phyloP scores from a whole-genome alignment of 768 basidiomycete genomes.

The Rubroboletus satanas region DNA sequence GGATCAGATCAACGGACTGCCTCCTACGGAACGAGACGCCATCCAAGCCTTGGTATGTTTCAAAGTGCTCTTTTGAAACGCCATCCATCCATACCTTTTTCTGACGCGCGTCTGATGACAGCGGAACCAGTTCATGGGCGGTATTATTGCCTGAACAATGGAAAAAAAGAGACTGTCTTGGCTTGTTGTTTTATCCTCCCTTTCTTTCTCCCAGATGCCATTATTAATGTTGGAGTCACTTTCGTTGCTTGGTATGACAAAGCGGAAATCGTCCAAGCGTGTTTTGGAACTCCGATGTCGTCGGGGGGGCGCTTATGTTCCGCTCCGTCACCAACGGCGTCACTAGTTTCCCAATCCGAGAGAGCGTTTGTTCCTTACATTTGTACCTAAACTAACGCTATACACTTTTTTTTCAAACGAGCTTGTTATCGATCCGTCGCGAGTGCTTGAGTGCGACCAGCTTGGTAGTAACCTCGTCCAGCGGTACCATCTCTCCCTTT shows the following conservation, averaged over 20 bases:
- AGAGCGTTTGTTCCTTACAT: not conserved
- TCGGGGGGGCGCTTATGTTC: too few species aligned
- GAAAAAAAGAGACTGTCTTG: not conserved
- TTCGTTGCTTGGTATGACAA: too few species aligned
- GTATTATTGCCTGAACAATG: slow-evolving; percentile 24
- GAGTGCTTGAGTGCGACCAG: slow-evolving; percentile 67
- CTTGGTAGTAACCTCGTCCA: slow-evolving; percentile 69
- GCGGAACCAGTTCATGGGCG: slow-evolving; percentile 36
- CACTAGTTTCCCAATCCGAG: not conserved
- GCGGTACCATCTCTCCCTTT: slow-evolving; percentile 66
- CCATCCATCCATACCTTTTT: not conserved
- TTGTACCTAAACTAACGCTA: slow-evolving; percentile 12
- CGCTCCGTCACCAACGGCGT: too few species aligned
- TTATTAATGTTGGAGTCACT: too few species aligned
- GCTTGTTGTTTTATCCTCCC: too few species aligned
- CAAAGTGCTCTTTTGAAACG: not conserved
- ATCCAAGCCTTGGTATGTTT: slow-evolving; percentile 73
- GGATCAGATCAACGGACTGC: slow-evolving; percentile 79
- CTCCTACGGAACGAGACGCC: slow-evolving; percentile 71
- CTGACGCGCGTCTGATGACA: slow-evolving; percentile 7
- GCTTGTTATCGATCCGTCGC: slow-evolving; percentile 50
- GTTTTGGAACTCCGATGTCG: too few species aligned
- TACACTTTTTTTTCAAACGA: slow-evolving; percentile 27
- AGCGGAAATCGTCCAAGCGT: too few species aligned
- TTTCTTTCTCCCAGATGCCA: not conserved